These are phyloP conservation scores for Dipteronia sinensis DNA, from an alignment of 345 rosid species.

Conservation along the genomic window DNA sequence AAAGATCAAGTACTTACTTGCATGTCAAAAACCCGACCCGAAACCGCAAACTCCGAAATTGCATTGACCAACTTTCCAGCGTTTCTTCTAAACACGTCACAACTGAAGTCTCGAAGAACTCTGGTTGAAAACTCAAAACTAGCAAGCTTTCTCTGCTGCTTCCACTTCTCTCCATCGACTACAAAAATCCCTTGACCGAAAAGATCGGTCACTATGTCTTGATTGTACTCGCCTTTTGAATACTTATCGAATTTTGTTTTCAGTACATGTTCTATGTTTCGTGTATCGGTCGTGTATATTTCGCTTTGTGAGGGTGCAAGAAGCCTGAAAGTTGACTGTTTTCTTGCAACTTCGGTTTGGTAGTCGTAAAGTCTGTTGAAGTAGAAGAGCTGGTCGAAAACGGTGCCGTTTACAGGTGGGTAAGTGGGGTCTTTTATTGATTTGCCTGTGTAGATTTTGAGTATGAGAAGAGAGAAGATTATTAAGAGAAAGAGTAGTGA, in stretches of 20 bases:
- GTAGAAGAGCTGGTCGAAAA: conserved; percentile 46
- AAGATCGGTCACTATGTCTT: conserved; percentile 41
- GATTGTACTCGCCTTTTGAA: conserved; percentile 43
- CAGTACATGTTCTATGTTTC: conserved; percentile 66
- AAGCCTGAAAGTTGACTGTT: conserved; percentile 54
- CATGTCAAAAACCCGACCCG: conserved; percentile 51
- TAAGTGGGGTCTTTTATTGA: conserved; percentile 45
- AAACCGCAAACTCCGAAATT: conserved; percentile 32
- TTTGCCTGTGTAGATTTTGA: conserved; percentile 49
- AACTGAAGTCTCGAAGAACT: conserved; percentile 70
- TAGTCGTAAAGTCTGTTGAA: conserved; percentile 54
- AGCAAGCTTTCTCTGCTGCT: conserved; percentile 77
- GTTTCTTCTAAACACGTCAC: conserved; percentile 59
- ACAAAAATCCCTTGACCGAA: conserved; percentile 80
- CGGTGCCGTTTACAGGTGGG: conserved; percentile 58
- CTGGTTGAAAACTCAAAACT: conserved; percentile 75
- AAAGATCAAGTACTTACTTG: conserved; percentile 46
- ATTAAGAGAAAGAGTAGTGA: conserved; percentile 25
- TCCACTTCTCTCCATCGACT: conserved; percentile 83
- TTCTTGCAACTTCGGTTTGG: conserved; percentile 49
- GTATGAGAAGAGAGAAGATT: conserved; percentile 20
- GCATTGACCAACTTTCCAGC: conserved; percentile 47
- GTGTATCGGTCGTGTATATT: conserved; percentile 53
- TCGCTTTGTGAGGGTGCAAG: conserved; percentile 45
- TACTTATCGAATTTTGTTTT: conserved; percentile 57